Evolutionary conservation across 2,329 filamentous ascomycete species (phyloP), one percentile per base, ranked within the genome.

Genomic region (Didymella exigua): DNA sequence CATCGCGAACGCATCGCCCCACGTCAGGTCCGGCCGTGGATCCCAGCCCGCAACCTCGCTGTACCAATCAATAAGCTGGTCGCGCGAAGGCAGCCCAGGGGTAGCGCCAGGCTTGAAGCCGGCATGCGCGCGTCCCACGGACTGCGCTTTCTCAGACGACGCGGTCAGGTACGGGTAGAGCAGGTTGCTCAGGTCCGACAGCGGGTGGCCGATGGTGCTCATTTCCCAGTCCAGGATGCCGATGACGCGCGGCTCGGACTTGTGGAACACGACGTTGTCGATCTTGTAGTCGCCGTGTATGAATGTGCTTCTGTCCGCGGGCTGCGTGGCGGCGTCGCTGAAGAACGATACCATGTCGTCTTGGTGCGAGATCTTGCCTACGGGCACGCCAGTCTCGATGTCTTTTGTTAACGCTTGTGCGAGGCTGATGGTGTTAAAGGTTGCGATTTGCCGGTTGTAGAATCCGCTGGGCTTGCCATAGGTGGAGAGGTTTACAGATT

Each of bases 281-380:
- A 82, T 96, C 80, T 98, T 99, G 81, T 93, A 99, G 75, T 99
- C 95, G 30, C 95, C 95, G 70, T 98, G 95, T 26, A 98, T 88
- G 59, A 97, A 83, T 4, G 88, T 89, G 19, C 84, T 86, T 58
- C 90, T 82, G 72, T 98, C 93, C 58, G 82, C 79, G 1, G 93
- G 93, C 76, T 93, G 91, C 44, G 81, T 82, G 53, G 74, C 75
- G 62, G 85, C 80, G 67, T 93, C 83, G 44, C 79, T 81, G 75
- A 97, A 96, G 77, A 95, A 96, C 1, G 73, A 75, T 37, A 95
- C 83, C 79, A 93, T 88, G 36, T 91, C 89, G 51, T 88, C 83
- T 69, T 96, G 92, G 72, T 93, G 86, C 24, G 93, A 92, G 65
- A 98, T 87, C 65, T 86, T 84, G 7, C 93, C 93, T 3, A 98